phyloP scores from a whole-genome alignment of 495 filamentous ascomycete species.

The Viridothelium virens region DNA sequence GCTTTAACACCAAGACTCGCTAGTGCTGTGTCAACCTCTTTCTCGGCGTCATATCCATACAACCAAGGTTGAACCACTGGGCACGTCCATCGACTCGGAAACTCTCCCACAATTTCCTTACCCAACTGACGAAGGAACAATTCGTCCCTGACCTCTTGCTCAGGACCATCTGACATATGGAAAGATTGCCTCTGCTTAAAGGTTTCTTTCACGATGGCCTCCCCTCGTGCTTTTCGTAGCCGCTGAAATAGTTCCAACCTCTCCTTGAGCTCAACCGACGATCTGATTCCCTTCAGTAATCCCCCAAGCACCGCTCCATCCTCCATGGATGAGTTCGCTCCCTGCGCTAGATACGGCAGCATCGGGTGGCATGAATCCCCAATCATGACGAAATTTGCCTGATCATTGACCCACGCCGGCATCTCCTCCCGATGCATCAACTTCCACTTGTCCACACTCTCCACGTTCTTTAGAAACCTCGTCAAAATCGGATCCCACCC shows the following conservation, averaged over 20 bases:
- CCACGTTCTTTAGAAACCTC: conserved; percentile 43
- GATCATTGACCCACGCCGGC: conserved; percentile 50
- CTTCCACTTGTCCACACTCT: conserved; percentile 59
- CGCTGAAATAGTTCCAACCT: conserved; percentile 22
- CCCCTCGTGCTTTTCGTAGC: conserved; percentile 25
- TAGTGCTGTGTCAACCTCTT: conserved; percentile 20
- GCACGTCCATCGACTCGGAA: conserved; percentile 29
- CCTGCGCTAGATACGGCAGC: conserved; percentile 31
- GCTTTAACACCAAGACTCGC: not conserved
- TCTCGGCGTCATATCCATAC: conserved; percentile 29
- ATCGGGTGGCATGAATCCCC: conserved; percentile 31
- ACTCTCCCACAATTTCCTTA: conserved; percentile 23
- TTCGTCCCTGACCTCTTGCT: conserved; percentile 26
- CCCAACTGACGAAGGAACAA: conserved; percentile 25
- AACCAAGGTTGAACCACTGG: conserved; percentile 28
- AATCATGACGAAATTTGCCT: conserved; percentile 51
- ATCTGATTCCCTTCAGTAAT: conserved; percentile 17
- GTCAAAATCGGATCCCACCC: conserved; percentile 47
- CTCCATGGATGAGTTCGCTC: conserved; percentile 28
- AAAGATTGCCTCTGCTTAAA: conserved; percentile 26
- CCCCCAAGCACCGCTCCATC: conserved; percentile 29
- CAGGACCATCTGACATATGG: conserved; percentile 27
- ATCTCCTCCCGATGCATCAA: conserved; percentile 53
- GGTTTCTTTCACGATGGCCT: conserved; percentile 28
- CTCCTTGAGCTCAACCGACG: conserved; percentile 16